Conservation (phyloP, 2,329 filamentous ascomycete genomes). For the Fusarium sp. region DNA sequence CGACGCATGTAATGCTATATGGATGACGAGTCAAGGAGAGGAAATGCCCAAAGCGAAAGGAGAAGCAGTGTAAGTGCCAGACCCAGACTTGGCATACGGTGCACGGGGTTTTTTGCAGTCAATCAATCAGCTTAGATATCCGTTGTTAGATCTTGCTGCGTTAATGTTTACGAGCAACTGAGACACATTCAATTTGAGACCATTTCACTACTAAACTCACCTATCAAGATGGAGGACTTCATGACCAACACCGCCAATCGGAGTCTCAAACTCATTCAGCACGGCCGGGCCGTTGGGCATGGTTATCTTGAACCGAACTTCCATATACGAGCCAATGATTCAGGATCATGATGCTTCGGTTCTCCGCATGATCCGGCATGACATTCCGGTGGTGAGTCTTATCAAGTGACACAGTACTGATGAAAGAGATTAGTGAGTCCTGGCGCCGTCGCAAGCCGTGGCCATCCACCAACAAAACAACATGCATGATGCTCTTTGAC, state of each 20-base stretch:
- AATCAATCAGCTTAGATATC: conserved; percentile 46
- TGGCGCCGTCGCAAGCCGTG: conserved; percentile 28
- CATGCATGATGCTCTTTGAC: neutral
- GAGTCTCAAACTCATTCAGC: neutral
- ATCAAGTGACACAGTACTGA: conserved; percentile 27
- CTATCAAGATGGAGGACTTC: neutral
- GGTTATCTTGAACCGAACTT: neutral
- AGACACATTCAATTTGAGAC: conserved; percentile 37
- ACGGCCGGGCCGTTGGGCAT: neutral
- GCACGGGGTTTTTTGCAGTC: conserved; percentile 35
- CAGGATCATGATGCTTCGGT: conserved; percentile 1
- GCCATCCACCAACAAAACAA: conserved; percentile 21
- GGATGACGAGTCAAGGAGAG: conserved; percentile 3
- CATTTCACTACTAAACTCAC: conserved; percentile 7
- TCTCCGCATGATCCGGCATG: conserved; percentile 4
- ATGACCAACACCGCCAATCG: neutral
- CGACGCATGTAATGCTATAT: conserved; percentile 73
- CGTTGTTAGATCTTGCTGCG: conserved; percentile 24
- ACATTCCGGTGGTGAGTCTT: neutral
- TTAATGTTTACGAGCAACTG: conserved; percentile 8
- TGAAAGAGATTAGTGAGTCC: neutral
- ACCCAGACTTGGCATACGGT: conserved; percentile 5
- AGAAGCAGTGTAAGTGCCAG: neutral
- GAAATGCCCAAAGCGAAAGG: conserved; percentile 7
- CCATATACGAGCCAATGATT: neutral